phyloP scores from a whole-genome alignment of 75 land plant genomes.

The Pseudotsuga menziesii region DNA sequence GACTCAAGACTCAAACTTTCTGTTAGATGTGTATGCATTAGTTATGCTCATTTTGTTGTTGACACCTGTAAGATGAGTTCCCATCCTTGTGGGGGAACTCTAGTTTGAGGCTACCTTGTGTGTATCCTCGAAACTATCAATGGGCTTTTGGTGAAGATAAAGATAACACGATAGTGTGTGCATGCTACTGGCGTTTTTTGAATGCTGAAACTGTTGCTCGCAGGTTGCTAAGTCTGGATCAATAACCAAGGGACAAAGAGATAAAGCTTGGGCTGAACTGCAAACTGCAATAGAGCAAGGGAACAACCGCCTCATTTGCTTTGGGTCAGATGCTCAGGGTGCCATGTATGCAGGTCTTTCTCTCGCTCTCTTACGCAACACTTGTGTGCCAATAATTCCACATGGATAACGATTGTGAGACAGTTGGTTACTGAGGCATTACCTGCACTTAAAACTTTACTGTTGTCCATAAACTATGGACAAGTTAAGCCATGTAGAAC shows the following conservation, averaged over 20 bases:
- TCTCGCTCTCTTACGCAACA: background rate
- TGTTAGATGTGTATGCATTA: background rate
- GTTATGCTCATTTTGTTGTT: background rate
- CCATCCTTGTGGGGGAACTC: background rate
- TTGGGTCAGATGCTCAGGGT: background rate
- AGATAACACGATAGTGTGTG: background rate
- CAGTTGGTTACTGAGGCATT: too few species aligned
- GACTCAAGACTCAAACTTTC: background rate
- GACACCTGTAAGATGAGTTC: background rate
- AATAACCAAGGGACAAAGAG: constrained; percentile 2
- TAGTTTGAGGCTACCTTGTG: background rate
- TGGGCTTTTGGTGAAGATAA: background rate
- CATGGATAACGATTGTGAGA: too few species aligned
- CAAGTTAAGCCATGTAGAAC: too few species aligned
- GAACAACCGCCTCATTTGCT: background rate
- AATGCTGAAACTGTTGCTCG: background rate
- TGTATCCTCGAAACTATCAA: background rate
- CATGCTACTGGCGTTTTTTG: too few species aligned
- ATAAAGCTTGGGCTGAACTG: constrained; percentile 8
- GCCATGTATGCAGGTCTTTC: background rate
- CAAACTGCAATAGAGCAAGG: background rate
- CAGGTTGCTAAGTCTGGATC: constrained; percentile 11
- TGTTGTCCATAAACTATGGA: too few species aligned
- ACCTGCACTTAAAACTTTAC: too few species aligned
- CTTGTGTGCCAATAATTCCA: background rate